Percentiles rank a stretch among this genome's conserved stretches.
phyloP scores from a whole-genome alignment of 2,329 filamentous ascomycete genomes.

The Golovinomyces cichoracearum region DNA sequence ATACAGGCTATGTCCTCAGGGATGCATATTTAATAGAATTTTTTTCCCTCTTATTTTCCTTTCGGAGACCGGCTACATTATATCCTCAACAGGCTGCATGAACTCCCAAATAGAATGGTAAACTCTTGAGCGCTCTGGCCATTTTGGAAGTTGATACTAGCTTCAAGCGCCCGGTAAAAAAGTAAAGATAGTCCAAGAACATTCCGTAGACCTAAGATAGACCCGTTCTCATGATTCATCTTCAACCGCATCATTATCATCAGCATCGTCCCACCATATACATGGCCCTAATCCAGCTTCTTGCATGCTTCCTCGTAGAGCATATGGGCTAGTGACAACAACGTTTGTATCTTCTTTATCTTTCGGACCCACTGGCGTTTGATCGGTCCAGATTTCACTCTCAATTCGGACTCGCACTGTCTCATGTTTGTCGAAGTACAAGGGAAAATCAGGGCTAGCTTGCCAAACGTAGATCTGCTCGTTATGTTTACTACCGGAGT shows the following conservation, averaged over 20 bases:
- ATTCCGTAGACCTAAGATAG: no score
- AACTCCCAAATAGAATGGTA: no score
- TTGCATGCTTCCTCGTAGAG: conserved; percentile 38
- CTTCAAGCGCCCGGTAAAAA: no score
- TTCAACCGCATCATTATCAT: conserved; percentile 7
- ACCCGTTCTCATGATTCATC: no score
- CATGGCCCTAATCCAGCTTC: conserved; percentile 34
- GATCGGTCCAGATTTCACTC: conserved; percentile 74
- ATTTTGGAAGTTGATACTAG: no score
- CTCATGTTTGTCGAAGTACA: conserved; percentile 80
- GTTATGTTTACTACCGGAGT: neutral
- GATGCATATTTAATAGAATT: no score
- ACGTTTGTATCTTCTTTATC: conserved; percentile 27
- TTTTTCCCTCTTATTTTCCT: no score
- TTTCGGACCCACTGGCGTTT: conserved; percentile 42
- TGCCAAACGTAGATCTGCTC: conserved; percentile 48
- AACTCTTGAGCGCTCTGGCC: no score
- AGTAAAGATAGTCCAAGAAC: no score
- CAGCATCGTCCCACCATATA: conserved; percentile 31
- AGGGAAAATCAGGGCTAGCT: conserved; percentile 38
- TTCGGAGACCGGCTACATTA: no score
- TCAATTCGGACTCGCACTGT: conserved; percentile 67
- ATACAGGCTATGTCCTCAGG: no score
- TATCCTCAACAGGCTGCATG: no score
- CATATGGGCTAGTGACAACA: conserved; percentile 40